Conservation (phyloP, 1,284 basidiomycete species). For the Cryptococcus jaspeensis region DNA sequence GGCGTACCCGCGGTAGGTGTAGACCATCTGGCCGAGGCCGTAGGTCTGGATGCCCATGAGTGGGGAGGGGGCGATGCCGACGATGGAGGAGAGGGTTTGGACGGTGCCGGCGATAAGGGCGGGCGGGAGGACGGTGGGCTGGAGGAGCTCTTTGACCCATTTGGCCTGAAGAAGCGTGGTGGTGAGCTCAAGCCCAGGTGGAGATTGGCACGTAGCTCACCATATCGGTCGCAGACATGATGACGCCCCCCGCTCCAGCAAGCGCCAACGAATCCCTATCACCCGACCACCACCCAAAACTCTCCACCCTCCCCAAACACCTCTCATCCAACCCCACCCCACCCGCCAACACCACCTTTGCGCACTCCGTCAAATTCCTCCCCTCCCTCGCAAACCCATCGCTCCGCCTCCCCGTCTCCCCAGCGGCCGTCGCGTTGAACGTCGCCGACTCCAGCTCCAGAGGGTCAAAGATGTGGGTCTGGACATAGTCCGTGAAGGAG, state of each 20-base stretch:
- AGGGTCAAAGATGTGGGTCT: slow-evolving; percentile 32
- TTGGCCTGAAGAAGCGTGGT: neutral
- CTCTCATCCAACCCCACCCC: neutral
- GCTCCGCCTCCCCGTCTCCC: slow-evolving; percentile 13
- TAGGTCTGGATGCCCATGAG: slow-evolving; percentile 19
- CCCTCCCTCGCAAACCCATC: slow-evolving; percentile 18
- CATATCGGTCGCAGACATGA: slow-evolving; percentile 29
- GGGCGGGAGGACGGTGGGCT: slow-evolving; percentile 24
- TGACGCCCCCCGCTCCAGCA: slow-evolving; percentile 32
- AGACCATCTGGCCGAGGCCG: slow-evolving; percentile 25
- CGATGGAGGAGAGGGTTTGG: slow-evolving; percentile 9
- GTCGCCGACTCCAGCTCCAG: slow-evolving; percentile 30
- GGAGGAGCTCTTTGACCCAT: slow-evolving; percentile 36
- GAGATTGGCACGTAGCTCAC: slow-evolving; percentile 16
- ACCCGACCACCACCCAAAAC: slow-evolving; percentile 26
- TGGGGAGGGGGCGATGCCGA: no score
- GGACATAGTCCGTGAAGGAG: slow-evolving; percentile 26
- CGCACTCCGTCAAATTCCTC: slow-evolving; percentile 4
- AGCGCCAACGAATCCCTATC: slow-evolving; percentile 15
- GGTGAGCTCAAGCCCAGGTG: neutral
- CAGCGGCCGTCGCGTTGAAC: slow-evolving; percentile 21
- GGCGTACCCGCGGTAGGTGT: slow-evolving; percentile 27
- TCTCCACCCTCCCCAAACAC: slow-evolving; percentile 18
- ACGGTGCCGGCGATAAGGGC: slow-evolving; percentile 18
- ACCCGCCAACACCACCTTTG: neutral